Evolutionary conservation across 768 basidiomycete species (phyloP), one percentile per base, ranked within the genome.

Genomic region (Tulasnella calospora): DNA sequence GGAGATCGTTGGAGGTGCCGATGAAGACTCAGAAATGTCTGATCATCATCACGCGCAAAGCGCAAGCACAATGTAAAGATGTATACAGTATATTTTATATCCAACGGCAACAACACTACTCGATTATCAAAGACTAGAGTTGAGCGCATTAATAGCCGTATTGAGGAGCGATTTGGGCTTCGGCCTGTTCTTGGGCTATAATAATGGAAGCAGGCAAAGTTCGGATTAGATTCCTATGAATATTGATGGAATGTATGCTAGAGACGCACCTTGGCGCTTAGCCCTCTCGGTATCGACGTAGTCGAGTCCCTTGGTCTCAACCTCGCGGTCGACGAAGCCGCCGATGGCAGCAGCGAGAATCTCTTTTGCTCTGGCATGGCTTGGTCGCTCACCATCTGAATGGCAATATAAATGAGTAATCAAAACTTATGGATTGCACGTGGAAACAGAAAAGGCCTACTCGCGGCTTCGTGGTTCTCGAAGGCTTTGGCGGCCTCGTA

Each of bases 1-100:
- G 73, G 93, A 96, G 78, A 83, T 94, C 41, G 90, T 95, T n/a
- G 92, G 91, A 36, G 71, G 77, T 9, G 77, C 23, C 30, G 7
- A 72, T 5, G 71, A 72, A 36, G 71, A 72, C 19, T 72, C 71
- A 38, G 38, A 72, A 15, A 72, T 72, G 71, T 72, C 36, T 72
- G 71, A 72, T 41, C 23, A 9, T 13, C 3, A 23, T 9, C 21
- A 44, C 44, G 40, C 40, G 40, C 40, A 19, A 19, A 3, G 46
- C 17, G 51, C 8, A n/a, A n/a, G 51, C 23, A 46, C 38, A 35
- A 33, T 35, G 19, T 71, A 41, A n/a, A 71, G n/a, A 71, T n/a
- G 70, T 71, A 23, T 71, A 27, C 70, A 35, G 19, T 35, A 1
- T 41, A 35, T 35, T 71, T 35, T 41, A 71, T 35, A 6, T 41